Percentiles rank a stretch among this genome's conserved stretches.
phyloP scores from a whole-genome alignment of 208 protist genomes.

The Trypanosoma melophagium region DNA sequence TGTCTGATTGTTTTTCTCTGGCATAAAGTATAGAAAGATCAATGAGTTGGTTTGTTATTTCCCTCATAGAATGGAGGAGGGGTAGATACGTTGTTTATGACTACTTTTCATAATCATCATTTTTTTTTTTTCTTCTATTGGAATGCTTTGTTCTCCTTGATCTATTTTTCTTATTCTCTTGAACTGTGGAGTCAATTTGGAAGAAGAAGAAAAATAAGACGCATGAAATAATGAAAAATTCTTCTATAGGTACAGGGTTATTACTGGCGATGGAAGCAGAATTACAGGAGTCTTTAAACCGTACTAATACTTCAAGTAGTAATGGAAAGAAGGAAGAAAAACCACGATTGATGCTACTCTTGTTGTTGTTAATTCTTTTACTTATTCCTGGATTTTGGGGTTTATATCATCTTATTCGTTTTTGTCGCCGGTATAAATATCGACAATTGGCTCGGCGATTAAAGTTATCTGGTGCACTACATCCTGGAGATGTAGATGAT shows the following conservation, averaged over 20 bases:
- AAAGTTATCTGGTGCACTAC: slow-evolving; percentile 43
- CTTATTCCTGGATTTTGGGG: slow-evolving; percentile 35
- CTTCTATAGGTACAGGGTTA: background rate
- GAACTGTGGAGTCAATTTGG: too few relatives aligned
- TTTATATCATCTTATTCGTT: slow-evolving; percentile 30
- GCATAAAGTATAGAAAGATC: too few relatives aligned
- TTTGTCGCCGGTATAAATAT: slow-evolving; percentile 41
- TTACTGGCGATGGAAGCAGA: background rate
- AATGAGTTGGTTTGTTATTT: too few relatives aligned
- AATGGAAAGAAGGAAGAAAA: slow-evolving; percentile 4
- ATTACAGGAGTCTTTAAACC: background rate
- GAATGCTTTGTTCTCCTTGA: too few relatives aligned
- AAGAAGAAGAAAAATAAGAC: too few relatives aligned
- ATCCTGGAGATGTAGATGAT: slow-evolving; percentile 54
- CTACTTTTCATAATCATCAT: too few relatives aligned
- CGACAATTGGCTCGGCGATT: slow-evolving; percentile 27
- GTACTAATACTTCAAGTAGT: background rate
- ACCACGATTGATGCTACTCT: background rate
- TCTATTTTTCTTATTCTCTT: too few relatives aligned
- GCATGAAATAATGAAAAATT: too few relatives aligned
- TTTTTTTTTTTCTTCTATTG: too few relatives aligned
- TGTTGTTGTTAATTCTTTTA: slow-evolving; percentile 44
- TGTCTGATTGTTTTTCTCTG: too few relatives aligned
- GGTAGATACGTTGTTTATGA: too few relatives aligned
- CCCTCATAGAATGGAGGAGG: too few relatives aligned